phyloP scores from a whole-genome alignment of 2,329 filamentous ascomycete genomes.

The Pyrenophora tritici-repentis region DNA sequence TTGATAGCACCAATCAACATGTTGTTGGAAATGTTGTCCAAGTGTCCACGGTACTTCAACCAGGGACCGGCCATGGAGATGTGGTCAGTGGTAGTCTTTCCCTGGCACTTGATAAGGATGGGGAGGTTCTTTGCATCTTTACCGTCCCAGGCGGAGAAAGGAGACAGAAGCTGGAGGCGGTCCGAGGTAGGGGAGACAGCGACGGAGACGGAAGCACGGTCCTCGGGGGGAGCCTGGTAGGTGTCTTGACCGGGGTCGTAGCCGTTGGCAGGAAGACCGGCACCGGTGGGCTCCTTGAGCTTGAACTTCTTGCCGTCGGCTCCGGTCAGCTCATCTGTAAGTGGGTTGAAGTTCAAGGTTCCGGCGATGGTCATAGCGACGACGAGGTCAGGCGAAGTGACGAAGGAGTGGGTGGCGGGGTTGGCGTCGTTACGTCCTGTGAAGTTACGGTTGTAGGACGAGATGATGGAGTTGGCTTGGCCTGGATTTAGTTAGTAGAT shows the following conservation, averaged over 20 bases:
- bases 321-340: slow-evolving; percentile 89
- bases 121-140: slow-evolving; percentile 68
- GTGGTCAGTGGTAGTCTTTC: slow-evolving; percentile 97
- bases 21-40: slow-evolving; percentile 99
- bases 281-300: slow-evolving; percentile 78
- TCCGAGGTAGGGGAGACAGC: slow-evolving; percentile 87
- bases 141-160: slow-evolving; percentile 88
- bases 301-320: slow-evolving; percentile 96
- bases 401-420: slow-evolving; percentile 91
- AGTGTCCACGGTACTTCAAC: slow-evolving; percentile 98
- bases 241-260: slow-evolving; percentile 93
- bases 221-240: slow-evolving; percentile 89
- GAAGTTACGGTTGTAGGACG: slow-evolving; percentile 99
- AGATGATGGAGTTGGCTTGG: slow-evolving; percentile 93
- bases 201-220: slow-evolving; percentile 74
- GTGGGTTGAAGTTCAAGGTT: slow-evolving; percentile 88
- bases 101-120: slow-evolving; percentile 90
- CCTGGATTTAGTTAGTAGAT: slow-evolving; percentile 40
- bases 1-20: slow-evolving; percentile 98
- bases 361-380: slow-evolving; percentile 86
- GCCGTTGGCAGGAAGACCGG: slow-evolving; percentile 77
- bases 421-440: slow-evolving; percentile 97
- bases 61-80: slow-evolving; percentile 97
- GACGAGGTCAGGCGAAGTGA: slow-evolving; percentile 87
- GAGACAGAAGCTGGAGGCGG: slow-evolving; percentile 88